Evolutionary conservation across 176 grass and related monocot genomes (phyloP), one percentile per base, ranked within the genome.

Genomic region (Paspalum notatum): DNA sequence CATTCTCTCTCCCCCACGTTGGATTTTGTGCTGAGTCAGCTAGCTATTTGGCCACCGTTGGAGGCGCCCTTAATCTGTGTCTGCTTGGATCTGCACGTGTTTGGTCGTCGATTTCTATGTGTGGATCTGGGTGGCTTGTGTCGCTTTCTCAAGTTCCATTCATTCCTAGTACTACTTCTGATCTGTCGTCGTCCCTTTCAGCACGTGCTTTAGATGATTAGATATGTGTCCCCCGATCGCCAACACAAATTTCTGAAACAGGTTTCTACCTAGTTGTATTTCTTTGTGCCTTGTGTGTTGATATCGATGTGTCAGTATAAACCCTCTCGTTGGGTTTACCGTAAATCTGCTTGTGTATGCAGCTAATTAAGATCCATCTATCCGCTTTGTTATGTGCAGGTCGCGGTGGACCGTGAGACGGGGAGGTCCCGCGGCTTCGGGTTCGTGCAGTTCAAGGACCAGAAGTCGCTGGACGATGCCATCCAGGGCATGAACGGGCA

Each of bases 401-500:
- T 78, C 11, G 59, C 0, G 44, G 0, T 0, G 3, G 59, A 78
- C 7, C 9, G 6, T 38, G 75, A 78, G 17, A 78, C 58, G 0
- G 75, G 75, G 45, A 39, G 9, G 10, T 64, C 75, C 1, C 16
- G 26, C 0, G 75, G 75, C 9, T 63, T 49, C 16, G 75, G 75
- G 5, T 78, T 78, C 25, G 75, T 78, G 17, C 45, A 38, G 25
- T 78, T 78, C 59, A 10, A 62, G 8, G 43, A 64, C 60, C 0
- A 78, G 60, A 59, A 83, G 58, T 50, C 92, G 41, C 74, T 84
- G 92, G 56, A 78, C 68, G 62, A 82, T 16, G 92, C 92, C 76
- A 91, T 94, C 77, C 80, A 87, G 32, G 67, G 40, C 6, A 91
- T 94, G 92, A 91, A 94, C 26, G 89, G 89, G 15, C 58, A 85